A percentile compares a stretch with the other conserved stretches of the same genome.
phyloP scores from a whole-genome alignment of 441 rosid species.

The Hypseocharis bilobata region DNA sequence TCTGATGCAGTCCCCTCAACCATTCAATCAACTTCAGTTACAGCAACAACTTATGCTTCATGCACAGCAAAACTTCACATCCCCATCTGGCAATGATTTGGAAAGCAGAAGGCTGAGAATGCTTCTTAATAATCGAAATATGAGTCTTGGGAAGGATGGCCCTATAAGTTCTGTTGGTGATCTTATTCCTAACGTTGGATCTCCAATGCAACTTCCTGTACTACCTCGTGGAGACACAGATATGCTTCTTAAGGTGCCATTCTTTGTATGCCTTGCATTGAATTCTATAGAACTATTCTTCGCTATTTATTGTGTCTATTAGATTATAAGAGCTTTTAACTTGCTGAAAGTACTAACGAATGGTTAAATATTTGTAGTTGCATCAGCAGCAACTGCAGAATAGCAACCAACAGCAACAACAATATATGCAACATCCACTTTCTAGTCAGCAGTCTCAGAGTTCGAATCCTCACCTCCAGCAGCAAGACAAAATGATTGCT shows the following conservation, averaged over 20 bases:
- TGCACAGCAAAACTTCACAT: conserved; percentile 62
- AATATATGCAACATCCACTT: conserved; percentile 48
- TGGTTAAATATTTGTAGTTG: conserved; percentile 50
- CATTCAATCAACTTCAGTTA: conserved; percentile 71
- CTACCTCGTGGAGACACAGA: conserved; percentile 52
- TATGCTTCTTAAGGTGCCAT: conserved; percentile 45
- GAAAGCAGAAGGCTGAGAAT: conserved; percentile 64
- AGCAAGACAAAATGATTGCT: conserved; percentile 58
- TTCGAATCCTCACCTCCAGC: conserved; percentile 50
- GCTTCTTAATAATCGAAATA: conserved; percentile 48
- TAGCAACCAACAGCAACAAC: conserved; percentile 43
- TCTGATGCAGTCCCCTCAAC: conserved; percentile 65
- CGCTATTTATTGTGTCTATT: not conserved
- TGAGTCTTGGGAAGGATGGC: conserved; percentile 59
- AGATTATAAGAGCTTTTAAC: not conserved
- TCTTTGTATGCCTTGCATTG: conserved; percentile 8
- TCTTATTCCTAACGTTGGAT: conserved; percentile 46
- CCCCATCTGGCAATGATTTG: conserved; percentile 53
- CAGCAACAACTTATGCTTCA: conserved; percentile 76
- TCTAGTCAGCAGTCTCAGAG: conserved; percentile 61
- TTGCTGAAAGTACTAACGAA: conserved; percentile 16
- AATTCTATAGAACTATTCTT: not conserved
- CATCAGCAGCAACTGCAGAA: conserved; percentile 43
- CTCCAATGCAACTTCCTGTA: conserved; percentile 47
- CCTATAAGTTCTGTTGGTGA: conserved; percentile 48